These are phyloP conservation scores for Fallopia convolvulus DNA, from an alignment of 148 eudicot genomes.

Conservation along the genomic window DNA sequence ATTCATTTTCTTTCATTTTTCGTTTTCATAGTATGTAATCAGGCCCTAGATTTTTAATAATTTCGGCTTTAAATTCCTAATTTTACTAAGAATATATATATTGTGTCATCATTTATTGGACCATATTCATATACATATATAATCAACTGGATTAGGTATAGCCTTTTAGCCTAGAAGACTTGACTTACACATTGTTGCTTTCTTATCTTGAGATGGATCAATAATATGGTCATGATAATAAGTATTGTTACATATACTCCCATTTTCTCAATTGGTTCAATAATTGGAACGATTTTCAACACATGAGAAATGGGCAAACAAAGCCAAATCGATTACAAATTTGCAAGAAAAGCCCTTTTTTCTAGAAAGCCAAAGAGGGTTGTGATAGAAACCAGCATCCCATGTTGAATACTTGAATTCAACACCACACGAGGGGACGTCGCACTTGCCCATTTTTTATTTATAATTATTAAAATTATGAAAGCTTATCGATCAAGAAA, in stretches of 20 bases:
- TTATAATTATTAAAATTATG: neutral
- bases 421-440: neutral
- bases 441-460: neutral
- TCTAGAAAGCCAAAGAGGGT: neutral
- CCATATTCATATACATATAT: too few species aligned
- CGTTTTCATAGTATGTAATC: too few species aligned
- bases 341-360: neutral
- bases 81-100: too few species aligned
- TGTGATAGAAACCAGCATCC: neutral
- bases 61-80: too few species aligned
- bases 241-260: neutral
- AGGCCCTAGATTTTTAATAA: too few species aligned
- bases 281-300: neutral
- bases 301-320: neutral
- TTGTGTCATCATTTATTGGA: too few species aligned
- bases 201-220: neutral
- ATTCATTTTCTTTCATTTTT: too few species aligned
- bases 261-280: neutral
- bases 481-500: neutral
- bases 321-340: neutral
- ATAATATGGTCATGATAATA: neutral
- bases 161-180: neutral
- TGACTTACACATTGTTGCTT: neutral
- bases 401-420: constrained; percentile 4
- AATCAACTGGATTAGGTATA: neutral